Evolutionary conservation across 768 basidiomycete species (phyloP).

Genomic region (Termitomyces bulborhizus): DNA sequence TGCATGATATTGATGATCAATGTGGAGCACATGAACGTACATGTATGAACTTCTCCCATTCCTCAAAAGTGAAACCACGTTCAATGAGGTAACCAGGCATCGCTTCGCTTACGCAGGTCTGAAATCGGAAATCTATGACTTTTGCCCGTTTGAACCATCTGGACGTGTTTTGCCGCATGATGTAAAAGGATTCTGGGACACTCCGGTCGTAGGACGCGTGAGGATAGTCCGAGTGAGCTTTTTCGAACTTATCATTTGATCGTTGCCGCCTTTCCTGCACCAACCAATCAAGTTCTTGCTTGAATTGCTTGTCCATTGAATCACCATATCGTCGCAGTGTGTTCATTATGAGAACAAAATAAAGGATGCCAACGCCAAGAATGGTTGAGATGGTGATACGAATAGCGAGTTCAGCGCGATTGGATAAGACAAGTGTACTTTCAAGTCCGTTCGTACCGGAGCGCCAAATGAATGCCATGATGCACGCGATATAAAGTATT

Average conservation of each 20-base stretch:
- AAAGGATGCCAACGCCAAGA: conserved; percentile 38
- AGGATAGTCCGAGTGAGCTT: neutral
- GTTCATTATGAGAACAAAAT: conserved; percentile 43
- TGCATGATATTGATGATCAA: neutral
- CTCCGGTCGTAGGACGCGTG: neutral
- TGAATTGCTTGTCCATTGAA: conserved; percentile 25
- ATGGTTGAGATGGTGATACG: conserved; percentile 47
- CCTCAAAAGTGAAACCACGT: conserved; percentile 7
- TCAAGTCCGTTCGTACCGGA: conserved; percentile 39
- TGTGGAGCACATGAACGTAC: conserved; percentile 4
- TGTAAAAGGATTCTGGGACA: neutral
- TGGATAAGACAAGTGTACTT: conserved; percentile 29
- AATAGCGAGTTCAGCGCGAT: conserved; percentile 38
- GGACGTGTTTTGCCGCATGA: neutral
- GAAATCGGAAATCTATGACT: conserved; percentile 17
- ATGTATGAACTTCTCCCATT: conserved; percentile 17
- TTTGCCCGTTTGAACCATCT: conserved; percentile 11
- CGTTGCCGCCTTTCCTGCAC: neutral
- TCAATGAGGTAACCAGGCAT: conserved; percentile 11
- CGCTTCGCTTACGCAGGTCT: neutral
- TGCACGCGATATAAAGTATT: conserved; percentile 55
- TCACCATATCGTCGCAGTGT: conserved; percentile 51
- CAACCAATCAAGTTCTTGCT: neutral
- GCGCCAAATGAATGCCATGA: conserved; percentile 69
- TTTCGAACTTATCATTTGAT: neutral